Conservation (phyloP, 2,329 filamentous ascomycete genomes). For the Emmonsiellopsis sp. region DNA sequence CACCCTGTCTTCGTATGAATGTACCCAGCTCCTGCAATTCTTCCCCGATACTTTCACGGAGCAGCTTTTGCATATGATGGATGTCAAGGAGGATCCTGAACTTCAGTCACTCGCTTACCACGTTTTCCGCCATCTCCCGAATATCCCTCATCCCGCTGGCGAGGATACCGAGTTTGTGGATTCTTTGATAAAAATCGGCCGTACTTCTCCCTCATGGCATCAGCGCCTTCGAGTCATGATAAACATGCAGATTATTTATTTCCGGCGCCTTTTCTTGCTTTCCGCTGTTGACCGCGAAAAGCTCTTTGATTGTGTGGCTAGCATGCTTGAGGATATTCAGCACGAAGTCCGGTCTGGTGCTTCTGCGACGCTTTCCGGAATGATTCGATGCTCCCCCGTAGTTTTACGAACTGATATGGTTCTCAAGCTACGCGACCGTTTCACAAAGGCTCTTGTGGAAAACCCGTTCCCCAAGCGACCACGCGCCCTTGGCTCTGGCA, state of each 20-base stretch:
- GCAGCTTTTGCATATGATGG: conserved; percentile 98
- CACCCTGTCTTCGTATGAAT: conserved; percentile 84
- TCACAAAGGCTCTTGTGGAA: conserved; percentile 64
- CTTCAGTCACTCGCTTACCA: conserved; percentile 90
- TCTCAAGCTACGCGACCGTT: conserved; percentile 63
- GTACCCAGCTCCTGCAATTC: conserved; percentile 80
- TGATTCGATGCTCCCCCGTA: conserved; percentile 91
- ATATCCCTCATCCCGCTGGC: conserved; percentile 82
- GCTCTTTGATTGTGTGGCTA: conserved; percentile 86
- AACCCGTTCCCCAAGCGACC: conserved; percentile 77
- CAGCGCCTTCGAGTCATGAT: conserved; percentile 89
- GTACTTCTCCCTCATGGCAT: conserved; percentile 80
- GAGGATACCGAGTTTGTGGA: conserved; percentile 79
- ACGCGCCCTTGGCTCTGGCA: conserved; percentile 24
- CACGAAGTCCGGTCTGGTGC: conserved; percentile 91
- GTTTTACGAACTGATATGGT: conserved; percentile 72
- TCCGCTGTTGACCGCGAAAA: conserved; percentile 63
- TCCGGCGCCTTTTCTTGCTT: conserved; percentile 87
- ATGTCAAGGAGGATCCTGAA: conserved; percentile 96
- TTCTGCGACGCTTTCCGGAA: conserved; percentile 86
- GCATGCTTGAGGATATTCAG: conserved; percentile 86
- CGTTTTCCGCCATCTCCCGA: conserved; percentile 91
- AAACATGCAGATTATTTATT: conserved; percentile 98
- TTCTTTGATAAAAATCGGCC: conserved; percentile 79
- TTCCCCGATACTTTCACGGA: conserved; percentile 86